Base-by-base conservation (phyloP, 441 rosid genomes). In the Daphne laureola region DNA sequence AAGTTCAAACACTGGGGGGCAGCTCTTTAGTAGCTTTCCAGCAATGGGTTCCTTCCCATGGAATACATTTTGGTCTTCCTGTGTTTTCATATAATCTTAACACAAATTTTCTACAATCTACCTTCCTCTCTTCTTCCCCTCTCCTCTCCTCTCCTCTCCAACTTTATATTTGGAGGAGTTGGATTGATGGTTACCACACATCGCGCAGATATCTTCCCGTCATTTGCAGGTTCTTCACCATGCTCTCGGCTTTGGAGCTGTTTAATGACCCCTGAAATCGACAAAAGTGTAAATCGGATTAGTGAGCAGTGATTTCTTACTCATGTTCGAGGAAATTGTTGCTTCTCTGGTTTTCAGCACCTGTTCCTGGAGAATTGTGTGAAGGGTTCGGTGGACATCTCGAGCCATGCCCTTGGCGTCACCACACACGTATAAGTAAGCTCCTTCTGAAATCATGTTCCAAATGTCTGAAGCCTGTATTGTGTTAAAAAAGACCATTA, bases 151-250 rank as follows among this genome's bases (percentile, higher is more conserved):
- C 17, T 43, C 31, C 42, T 51, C 17, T 44, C 42, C 18, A 14
- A 51, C 0, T 3, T 16, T 13, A 13, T 14, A 25, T 43, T 43
- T 2, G 45, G 40, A 53, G 49, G 13, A 58, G 25, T 21, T 21
- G 38, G 38, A 15, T 61, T 21, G 49, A 15, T 61, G 21, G 49
- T 76, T 56, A 87, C 95, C 95, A 87, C 45, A 93, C 97, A 51
- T 93, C 99, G 17, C 99, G 96, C 2, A 87, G 73, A 70, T 93
- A 93, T 67, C 97, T 75, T 35, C 96, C 95, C 14, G 54, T 82
- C 78, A 66, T 90, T 74, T 93, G 99, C 58, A 93, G 82, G 66
- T 81, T 83, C 77, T 93, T 93, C 71, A 93, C 95, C 78, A 87
- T 74, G 75, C 87, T 69, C 74, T 93, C 99, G 0, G 96, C 87